Conservation (phyloP, 306 rosid species). For the Inga leiocalycina region DNA sequence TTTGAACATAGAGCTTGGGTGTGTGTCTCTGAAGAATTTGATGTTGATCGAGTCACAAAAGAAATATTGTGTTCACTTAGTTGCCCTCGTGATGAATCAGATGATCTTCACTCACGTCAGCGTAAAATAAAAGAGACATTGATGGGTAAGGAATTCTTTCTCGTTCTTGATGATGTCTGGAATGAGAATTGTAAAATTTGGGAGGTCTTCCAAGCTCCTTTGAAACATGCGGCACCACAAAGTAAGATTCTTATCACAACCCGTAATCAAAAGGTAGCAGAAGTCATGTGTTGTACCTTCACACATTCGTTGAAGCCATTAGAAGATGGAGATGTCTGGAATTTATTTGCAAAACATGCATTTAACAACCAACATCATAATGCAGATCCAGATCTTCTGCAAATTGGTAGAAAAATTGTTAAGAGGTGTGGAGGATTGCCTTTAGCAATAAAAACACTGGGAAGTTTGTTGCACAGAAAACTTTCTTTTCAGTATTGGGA, state of each 20-base stretch:
- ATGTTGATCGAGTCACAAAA: not conserved
- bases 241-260: slow-evolving; percentile 5
- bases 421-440: slow-evolving; percentile 2
- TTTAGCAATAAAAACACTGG: not conserved
- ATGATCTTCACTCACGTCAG: not conserved
- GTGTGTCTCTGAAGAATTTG: too few relatives aligned
- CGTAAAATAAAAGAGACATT: not conserved
- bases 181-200: not conserved
- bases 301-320: not conserved
- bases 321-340: not conserved
- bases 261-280: not conserved
- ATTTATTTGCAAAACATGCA: not conserved
- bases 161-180: slow-evolving; percentile 8
- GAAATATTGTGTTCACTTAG: not conserved
- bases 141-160: not conserved
- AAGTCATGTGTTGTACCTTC: not conserved
- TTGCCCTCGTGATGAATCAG: too few relatives aligned
- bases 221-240: not conserved
- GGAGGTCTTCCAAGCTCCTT: not conserved
- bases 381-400: not conserved
- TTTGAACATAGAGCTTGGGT: too few relatives aligned
- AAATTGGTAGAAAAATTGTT: not conserved
- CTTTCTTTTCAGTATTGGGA: not conserved
- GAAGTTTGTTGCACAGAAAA: not conserved
- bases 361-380: not conserved